A percentile compares a stretch with the other conserved stretches of the same genome.
These are phyloP conservation scores for Beauveria medogensis DNA, from an alignment of 2,329 filamentous ascomycete genomes.

Conservation along the genomic window DNA sequence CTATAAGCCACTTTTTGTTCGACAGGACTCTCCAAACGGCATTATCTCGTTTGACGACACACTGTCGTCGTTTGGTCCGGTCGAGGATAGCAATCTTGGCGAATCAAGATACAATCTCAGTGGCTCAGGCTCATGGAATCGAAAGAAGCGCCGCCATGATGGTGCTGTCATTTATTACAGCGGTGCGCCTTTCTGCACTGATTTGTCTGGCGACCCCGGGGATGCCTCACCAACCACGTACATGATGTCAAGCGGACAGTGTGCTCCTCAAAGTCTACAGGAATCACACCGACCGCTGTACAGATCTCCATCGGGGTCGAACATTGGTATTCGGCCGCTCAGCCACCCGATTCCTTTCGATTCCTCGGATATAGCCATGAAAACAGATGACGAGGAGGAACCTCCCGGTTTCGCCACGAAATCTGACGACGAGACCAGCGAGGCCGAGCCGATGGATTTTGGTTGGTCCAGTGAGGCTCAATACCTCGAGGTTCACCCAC, in stretches of 20 bases:
- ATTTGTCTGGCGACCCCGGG: conserved; percentile 61
- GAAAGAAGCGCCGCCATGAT: conserved; percentile 49
- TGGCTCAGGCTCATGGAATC: conserved; percentile 39
- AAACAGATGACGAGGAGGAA: conserved; percentile 22
- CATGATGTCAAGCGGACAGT: conserved; percentile 37
- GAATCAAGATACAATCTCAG: conserved; percentile 40
- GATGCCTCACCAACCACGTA: conserved; percentile 40
- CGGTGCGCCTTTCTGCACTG: conserved; percentile 71
- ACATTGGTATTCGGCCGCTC: conserved; percentile 40
- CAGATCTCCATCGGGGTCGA: conserved; percentile 44
- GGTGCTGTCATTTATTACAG: conserved; percentile 81
- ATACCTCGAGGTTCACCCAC: conserved; percentile 26
- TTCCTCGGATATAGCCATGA: conserved; percentile 19
- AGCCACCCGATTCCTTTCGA: conserved; percentile 20
- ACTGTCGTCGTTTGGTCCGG: conserved; percentile 37
- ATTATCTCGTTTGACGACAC: conserved; percentile 42
- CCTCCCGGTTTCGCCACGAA: conserved; percentile 26
- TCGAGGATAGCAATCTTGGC: conserved; percentile 40
- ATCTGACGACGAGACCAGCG: conserved; percentile 27
- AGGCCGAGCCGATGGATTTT: conserved; percentile 34
- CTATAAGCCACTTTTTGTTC: conserved; percentile 56
- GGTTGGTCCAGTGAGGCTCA: conserved; percentile 38
- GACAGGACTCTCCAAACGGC: conserved; percentile 38
- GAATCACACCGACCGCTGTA: conserved; percentile 20
- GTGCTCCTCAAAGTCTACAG: conserved; percentile 17